phyloP scores from a whole-genome alignment of 208 protist species.

The Acanthamoeba lenticulata region DNA sequence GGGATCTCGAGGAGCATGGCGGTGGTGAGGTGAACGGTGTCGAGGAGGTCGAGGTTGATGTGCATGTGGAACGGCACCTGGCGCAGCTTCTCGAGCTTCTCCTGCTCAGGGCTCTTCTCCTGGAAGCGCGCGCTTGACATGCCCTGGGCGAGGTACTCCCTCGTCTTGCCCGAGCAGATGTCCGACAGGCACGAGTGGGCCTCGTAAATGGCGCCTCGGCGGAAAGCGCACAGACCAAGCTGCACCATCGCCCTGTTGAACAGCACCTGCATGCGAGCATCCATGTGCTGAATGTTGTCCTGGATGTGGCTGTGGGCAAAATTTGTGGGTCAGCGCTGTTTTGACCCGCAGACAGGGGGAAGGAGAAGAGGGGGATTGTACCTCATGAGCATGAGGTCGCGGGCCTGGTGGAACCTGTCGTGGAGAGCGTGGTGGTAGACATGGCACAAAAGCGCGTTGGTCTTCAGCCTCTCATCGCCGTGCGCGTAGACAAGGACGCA shows the following conservation, averaged over 20 bases:
- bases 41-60: constrained; percentile 92
- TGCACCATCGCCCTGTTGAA: constrained; percentile 93
- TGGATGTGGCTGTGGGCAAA: constrained; percentile 88
- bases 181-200: constrained; percentile 88
- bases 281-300: constrained; percentile 87
- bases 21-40: constrained; percentile 89
- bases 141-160: constrained; percentile 91
- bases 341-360: neutral
- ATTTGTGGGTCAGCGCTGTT: no score
- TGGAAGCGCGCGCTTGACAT: constrained; percentile 74
- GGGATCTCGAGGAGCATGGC: constrained; percentile 91
- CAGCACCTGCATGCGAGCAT: constrained; percentile 89
- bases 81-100: constrained; percentile 86
- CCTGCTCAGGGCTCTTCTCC: constrained; percentile 87
- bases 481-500: constrained; percentile 84
- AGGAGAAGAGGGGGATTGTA: neutral
- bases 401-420: constrained; percentile 86
- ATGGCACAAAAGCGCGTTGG: constrained; percentile 87
- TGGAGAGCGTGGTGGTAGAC: constrained; percentile 91
- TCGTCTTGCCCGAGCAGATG: constrained; percentile 80
- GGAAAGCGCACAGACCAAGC: constrained; percentile 91
- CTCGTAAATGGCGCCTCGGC: constrained; percentile 85
- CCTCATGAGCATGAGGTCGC: constrained; percentile 91
- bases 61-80: constrained; percentile 93
- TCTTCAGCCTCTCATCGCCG: constrained; percentile 84